phyloP scores from a whole-genome alignment of 805 yeast species.

The Teunomyces panamensis region DNA sequence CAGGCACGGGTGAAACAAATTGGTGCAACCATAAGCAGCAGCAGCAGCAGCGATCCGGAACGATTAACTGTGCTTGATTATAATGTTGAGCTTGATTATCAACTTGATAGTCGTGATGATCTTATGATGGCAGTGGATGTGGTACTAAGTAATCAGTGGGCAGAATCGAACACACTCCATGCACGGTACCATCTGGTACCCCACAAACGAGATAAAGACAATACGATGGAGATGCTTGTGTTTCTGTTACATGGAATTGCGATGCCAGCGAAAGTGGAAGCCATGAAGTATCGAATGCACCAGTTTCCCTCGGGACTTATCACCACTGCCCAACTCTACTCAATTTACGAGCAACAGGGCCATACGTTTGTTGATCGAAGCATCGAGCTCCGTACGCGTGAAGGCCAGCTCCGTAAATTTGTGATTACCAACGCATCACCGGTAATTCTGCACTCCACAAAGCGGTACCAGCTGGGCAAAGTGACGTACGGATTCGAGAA shows the following conservation, averaged over 20 bases:
- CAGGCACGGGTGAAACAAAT: not conserved
- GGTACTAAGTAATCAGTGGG: conserved; percentile 36
- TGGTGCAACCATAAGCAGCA: not conserved
- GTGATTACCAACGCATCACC: conserved; percentile 45
- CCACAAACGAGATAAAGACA: conserved; percentile 5
- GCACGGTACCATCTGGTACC: conserved; percentile 17
- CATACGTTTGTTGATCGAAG: conserved; percentile 49
- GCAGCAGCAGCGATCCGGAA: not conserved
- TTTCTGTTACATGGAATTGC: conserved; percentile 35
- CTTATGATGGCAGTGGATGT: conserved; percentile 30
- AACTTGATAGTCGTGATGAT: conserved; percentile 28
- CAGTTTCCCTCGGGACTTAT: conserved; percentile 41
- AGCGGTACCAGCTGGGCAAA: conserved; percentile 30
- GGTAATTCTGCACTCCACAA: conserved; percentile 37
- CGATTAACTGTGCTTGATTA: conserved; percentile 24
- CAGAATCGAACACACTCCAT: conserved; percentile 31
- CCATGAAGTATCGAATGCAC: conserved; percentile 28
- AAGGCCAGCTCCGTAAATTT: conserved; percentile 37
- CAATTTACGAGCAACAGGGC: conserved; percentile 44
- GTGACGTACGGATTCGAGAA: conserved; percentile 43
- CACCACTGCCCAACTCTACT: conserved; percentile 47
- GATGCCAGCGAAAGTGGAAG: conserved; percentile 33
- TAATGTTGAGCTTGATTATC: conserved; percentile 40
- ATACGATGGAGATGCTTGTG: conserved; percentile 24
- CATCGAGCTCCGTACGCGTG: conserved; percentile 34